Conservation (phyloP, 176 grass and related monocot species). For the Aegilops sharonensis region DNA sequence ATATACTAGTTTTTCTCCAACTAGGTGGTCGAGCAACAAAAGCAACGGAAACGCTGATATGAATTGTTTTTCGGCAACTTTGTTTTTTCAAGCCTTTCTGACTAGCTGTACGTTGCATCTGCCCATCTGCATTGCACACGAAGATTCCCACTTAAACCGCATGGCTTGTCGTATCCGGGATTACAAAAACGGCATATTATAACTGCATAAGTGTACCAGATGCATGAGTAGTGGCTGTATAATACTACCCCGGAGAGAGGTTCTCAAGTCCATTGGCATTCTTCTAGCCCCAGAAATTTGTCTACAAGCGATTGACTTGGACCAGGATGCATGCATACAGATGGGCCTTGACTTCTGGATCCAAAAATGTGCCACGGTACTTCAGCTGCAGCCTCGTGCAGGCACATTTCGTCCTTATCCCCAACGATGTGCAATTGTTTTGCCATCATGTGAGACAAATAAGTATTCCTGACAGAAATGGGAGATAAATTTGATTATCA, state of each 20-base stretch:
- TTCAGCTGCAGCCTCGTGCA: background rate
- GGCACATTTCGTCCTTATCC: background rate
- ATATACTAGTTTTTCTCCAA: background rate
- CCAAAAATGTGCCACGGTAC: background rate
- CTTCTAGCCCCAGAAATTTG: background rate
- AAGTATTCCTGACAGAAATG: too few species aligned
- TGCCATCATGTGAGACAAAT: background rate
- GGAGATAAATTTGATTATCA: background rate
- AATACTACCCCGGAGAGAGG: background rate
- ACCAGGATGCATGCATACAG: background rate
- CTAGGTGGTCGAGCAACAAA: background rate
- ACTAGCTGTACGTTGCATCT: background rate
- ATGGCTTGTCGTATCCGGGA: background rate
- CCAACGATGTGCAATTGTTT: background rate
- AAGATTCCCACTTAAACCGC: background rate
- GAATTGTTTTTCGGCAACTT: background rate
- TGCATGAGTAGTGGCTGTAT: background rate
- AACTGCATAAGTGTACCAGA: background rate
- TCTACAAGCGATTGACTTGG: slow-evolving; percentile 10
- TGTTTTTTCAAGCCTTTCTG: background rate
- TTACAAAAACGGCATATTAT: background rate
- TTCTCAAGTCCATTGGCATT: background rate
- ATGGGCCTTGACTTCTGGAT: background rate
- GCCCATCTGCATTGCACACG: background rate
- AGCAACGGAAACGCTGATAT: background rate